A percentile compares a stretch with the other conserved stretches of the same genome.
These are phyloP conservation scores for Chaetomiaceae sp. DNA, from an alignment of 2,329 filamentous ascomycete species.

Conservation along the genomic window DNA sequence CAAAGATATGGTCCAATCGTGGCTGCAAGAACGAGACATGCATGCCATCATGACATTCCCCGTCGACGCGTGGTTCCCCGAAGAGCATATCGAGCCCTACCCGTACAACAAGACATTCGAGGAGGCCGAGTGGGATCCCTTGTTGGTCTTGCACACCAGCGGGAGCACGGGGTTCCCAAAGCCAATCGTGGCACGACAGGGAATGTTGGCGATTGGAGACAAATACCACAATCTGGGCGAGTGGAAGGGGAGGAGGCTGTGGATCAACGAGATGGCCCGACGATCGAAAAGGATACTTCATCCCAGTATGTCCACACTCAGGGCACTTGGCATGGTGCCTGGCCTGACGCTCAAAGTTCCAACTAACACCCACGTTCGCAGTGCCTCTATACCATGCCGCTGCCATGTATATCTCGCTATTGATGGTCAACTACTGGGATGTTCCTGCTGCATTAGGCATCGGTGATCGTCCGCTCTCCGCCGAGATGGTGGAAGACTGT, in stretches of 20 bases:
- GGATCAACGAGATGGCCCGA: slow-evolving; percentile 16
- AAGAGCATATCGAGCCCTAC: slow-evolving; percentile 32
- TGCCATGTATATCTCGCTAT: slow-evolving; percentile 27
- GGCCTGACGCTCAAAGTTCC: background rate
- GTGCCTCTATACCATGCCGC: slow-evolving; percentile 40
- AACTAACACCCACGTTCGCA: background rate
- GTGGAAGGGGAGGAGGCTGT: slow-evolving; percentile 17
- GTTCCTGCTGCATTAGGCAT: slow-evolving; percentile 29
- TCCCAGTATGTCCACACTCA: slow-evolving; percentile 20
- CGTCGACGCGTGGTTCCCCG: slow-evolving; percentile 34
- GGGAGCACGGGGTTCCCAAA: slow-evolving; percentile 45
- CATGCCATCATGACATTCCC: slow-evolving; percentile 32
- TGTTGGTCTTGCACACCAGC: slow-evolving; percentile 41
- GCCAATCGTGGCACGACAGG: slow-evolving; percentile 38
- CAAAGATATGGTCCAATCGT: slow-evolving; percentile 32
- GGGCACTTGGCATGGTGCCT: background rate
- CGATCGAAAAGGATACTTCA: slow-evolving; percentile 19
- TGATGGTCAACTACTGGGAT: slow-evolving; percentile 31
- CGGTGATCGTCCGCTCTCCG: slow-evolving; percentile 32
- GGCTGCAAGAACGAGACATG: slow-evolving; percentile 37
- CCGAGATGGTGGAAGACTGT: slow-evolving; percentile 32
- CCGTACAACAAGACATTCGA: slow-evolving; percentile 40
- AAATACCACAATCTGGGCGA: slow-evolving; percentile 24
- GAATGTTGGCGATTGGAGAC: slow-evolving; percentile 36
- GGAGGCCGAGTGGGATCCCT: slow-evolving; percentile 38